These are phyloP conservation scores for Scenedesmus sp. DNA, from an alignment of 163 green algal genomes.

Conservation along the genomic window DNA sequence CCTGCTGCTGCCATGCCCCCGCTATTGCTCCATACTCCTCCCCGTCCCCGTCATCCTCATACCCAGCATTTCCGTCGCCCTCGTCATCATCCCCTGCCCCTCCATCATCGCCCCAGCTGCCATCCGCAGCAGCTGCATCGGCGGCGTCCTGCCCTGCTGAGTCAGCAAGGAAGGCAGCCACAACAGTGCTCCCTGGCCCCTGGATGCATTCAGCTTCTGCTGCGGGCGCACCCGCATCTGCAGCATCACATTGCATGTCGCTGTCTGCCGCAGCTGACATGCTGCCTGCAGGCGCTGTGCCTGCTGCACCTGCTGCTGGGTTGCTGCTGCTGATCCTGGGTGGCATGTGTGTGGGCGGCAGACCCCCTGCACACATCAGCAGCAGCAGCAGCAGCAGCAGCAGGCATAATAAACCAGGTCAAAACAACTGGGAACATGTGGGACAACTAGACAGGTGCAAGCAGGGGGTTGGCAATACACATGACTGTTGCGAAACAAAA, in stretches of 20 bases:
- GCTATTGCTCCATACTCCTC: background rate
- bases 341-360: constrained; percentile 29
- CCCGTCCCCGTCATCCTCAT: constrained; percentile 32
- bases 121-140: constrained; percentile 17
- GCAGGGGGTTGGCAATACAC: too few species aligned
- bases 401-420: background rate
- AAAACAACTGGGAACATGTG: background rate
- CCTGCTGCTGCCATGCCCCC: background rate
- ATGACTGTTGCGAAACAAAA: background rate
- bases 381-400: background rate
- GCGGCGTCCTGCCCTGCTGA: constrained; percentile 1
- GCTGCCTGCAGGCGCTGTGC: background rate
- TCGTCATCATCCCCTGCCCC: background rate
- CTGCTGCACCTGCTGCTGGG: background rate
- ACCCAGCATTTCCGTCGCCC: constrained; percentile 24
- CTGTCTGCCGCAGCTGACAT: background rate
- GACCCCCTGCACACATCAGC: background rate
- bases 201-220: too few species aligned
- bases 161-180: constrained; percentile 14
- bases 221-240: background rate
- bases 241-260: background rate
- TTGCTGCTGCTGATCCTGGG: background rate
- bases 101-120: background rate
- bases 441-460: background rate
- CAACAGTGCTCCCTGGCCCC: background rate